A percentile compares a stretch with the other conserved stretches of the same genome.
These are phyloP conservation scores for Daldinia sp. DNA, from an alignment of 2,329 filamentous ascomycete species.

Conservation along the genomic window DNA sequence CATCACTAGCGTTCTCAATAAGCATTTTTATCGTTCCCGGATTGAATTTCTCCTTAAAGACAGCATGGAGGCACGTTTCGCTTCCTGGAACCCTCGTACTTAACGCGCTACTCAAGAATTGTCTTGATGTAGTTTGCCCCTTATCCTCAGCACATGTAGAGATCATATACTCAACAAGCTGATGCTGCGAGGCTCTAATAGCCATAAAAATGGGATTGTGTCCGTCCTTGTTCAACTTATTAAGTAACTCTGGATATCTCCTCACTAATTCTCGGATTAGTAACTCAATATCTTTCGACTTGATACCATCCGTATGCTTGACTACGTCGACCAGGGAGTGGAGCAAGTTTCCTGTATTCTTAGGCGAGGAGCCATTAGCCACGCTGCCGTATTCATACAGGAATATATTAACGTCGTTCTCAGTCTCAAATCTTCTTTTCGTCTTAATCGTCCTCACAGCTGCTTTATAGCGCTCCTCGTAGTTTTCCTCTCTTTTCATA, in stretches of 20 bases:
- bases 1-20: conserved; percentile 7
- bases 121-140: neutral
- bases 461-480: neutral
- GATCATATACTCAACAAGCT: conserved; percentile 11
- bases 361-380: neutral
- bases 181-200: neutral
- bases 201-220: conserved; percentile 9
- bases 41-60: neutral
- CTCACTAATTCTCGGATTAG: neutral
- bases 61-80: conserved; percentile 2
- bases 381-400: neutral
- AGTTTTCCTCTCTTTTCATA: neutral
- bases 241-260: neutral
- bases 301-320: conserved; percentile 1
- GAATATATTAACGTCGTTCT: neutral
- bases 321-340: conserved; percentile 3
- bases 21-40: neutral
- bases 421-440: neutral
- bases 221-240: neutral
- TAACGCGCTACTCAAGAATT: neutral
- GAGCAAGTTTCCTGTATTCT: neutral
- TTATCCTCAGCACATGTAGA: neutral
- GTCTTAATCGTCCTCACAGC: neutral
- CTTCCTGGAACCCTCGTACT: neutral
- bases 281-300: neutral